These are phyloP conservation scores for Imleria badia DNA, from an alignment of 768 basidiomycete genomes.

Conservation along the genomic window DNA sequence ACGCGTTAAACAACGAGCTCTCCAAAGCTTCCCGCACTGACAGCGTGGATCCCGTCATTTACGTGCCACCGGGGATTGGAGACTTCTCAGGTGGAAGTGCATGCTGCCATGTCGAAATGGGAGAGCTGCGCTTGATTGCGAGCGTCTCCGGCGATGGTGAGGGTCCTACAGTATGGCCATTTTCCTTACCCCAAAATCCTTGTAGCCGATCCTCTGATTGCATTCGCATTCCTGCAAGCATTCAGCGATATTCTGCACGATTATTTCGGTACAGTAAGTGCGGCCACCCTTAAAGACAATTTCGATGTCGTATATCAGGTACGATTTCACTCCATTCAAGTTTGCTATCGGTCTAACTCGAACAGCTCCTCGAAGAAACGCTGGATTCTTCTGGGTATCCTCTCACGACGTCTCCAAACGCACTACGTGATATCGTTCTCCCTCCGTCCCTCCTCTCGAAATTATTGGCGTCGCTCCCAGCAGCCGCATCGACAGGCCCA, in stretches of 20 bases:
- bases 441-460: conserved; percentile 86
- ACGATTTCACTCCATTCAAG: conserved; percentile 12
- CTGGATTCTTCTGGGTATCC: conserved; percentile 91
- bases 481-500: conserved; percentile 25
- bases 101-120: conserved; percentile 78
- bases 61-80: conserved; percentile 48
- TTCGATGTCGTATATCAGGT: conserved; percentile 97
- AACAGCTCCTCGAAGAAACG: conserved; percentile 90
- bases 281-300: conserved; percentile 80
- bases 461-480: conserved; percentile 43
- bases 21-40: conserved; percentile 51
- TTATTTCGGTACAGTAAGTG: conserved; percentile 85
- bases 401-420: conserved; percentile 85
- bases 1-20: conserved; percentile 75
- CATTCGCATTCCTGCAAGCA: conserved; percentile 84
- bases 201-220: conserved; percentile 84
- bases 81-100: conserved; percentile 54
- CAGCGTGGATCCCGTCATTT: conserved; percentile 74
- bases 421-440: conserved; percentile 89
- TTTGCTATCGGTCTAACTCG: background rate
- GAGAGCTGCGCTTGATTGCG: conserved; percentile 74
- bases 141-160: conserved; percentile 84
- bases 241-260: conserved; percentile 83
- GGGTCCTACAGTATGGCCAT: background rate
- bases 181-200: background rate